These are phyloP conservation scores for Colletotrichum sp. DNA, from an alignment of 2,329 filamentous ascomycete species.

Conservation along the genomic window DNA sequence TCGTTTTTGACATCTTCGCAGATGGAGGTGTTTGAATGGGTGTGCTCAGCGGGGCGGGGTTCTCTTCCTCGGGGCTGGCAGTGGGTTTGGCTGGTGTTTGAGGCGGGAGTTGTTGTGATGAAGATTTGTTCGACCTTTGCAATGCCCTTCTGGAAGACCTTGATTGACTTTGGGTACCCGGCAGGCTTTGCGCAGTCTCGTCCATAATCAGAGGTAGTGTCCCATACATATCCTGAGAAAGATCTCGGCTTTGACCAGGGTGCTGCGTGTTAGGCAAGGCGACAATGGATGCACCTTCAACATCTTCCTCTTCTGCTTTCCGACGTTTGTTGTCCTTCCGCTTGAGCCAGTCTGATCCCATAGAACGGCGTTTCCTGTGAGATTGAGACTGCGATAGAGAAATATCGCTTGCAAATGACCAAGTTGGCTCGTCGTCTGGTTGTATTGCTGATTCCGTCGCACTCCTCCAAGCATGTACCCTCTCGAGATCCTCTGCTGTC, in stretches of 20 bases:
- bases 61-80: not conserved
- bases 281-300: not conserved
- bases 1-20: not conserved
- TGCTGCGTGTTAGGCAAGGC: not conserved
- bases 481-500: slow-evolving; percentile 33
- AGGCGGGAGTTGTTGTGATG: not conserved
- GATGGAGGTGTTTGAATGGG: slow-evolving; percentile 14
- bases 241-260: not conserved
- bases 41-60: not conserved
- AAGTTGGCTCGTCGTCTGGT: slow-evolving; percentile 1
- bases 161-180: not conserved
- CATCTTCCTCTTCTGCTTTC: not conserved
- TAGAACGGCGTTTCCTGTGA: slow-evolving; percentile 23
- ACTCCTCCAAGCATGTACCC: slow-evolving; percentile 37
- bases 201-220: not conserved
- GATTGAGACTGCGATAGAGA: slow-evolving; percentile 25
- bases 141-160: not conserved
- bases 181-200: not conserved
- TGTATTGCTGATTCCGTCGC: slow-evolving; percentile 9
- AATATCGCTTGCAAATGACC: slow-evolving; percentile 25
- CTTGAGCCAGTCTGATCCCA: slow-evolving; percentile 36
- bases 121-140: not conserved
- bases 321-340: slow-evolving; percentile 32
- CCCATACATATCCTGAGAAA: not conserved
- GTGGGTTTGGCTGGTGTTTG: not conserved